phyloP scores from a whole-genome alignment of 148 eudicot genomes.

The Chenopodium formosanum region DNA sequence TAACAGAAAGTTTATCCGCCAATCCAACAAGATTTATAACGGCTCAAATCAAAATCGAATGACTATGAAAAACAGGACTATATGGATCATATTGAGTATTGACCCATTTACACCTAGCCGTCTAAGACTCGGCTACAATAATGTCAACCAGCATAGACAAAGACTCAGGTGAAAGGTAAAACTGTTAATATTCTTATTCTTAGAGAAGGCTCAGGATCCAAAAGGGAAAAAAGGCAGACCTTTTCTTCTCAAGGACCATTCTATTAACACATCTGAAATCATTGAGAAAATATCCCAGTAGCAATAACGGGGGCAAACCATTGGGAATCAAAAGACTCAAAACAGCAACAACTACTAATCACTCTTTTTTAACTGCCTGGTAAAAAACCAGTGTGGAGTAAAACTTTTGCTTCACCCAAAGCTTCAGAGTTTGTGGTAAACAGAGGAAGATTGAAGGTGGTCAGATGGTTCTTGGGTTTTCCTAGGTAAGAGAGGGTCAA shows the following conservation, averaged over 20 bases:
- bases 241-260: neutral
- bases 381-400: neutral
- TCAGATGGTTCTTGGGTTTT: constrained; percentile 25
- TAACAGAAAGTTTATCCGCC: neutral
- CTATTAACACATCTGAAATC: neutral
- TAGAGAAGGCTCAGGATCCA: constrained; percentile 22
- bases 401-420: constrained; percentile 21
- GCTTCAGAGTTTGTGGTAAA: constrained; percentile 16
- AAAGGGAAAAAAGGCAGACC: neutral
- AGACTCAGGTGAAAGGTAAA: neutral
- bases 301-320: neutral
- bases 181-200: neutral
- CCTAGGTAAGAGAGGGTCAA: constrained; percentile 28
- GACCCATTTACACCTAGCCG: too few species aligned
- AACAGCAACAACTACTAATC: neutral
- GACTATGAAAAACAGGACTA: too few species aligned
- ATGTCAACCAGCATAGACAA: neutral
- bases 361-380: neutral
- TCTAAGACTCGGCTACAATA: neutral
- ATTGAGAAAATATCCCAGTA: neutral
- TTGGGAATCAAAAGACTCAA: constrained; percentile 24
- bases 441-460: constrained; percentile 23
- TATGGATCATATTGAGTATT: too few species aligned
- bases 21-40: too few species aligned
- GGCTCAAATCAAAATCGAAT: too few species aligned